Conservation (phyloP, 371 early-diverging fungal genomes). For the Blakeslea trispora region DNA sequence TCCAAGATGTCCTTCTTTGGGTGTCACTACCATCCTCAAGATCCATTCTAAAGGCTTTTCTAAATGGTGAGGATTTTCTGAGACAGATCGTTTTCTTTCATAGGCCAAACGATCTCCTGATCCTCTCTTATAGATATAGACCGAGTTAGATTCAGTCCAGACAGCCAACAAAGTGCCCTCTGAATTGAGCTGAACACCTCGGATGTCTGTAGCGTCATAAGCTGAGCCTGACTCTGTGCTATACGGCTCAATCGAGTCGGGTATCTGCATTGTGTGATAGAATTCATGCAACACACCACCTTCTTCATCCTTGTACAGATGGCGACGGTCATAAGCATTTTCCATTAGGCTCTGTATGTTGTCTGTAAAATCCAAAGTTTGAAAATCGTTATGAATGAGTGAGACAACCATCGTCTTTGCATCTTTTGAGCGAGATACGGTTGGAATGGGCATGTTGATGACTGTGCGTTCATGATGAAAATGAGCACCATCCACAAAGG, state of each 20-base stretch:
- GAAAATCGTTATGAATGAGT: slow-evolving; percentile 27
- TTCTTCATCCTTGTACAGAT: slow-evolving; percentile 26
- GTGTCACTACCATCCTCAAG: slow-evolving; percentile 27
- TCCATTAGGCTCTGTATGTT: slow-evolving; percentile 23
- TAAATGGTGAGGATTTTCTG: slow-evolving; percentile 19
- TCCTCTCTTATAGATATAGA: slow-evolving; percentile 42
- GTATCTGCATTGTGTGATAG: slow-evolving; percentile 24
- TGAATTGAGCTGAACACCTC: slow-evolving; percentile 32
- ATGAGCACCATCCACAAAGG: slow-evolving; percentile 42
- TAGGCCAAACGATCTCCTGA: slow-evolving; percentile 8
- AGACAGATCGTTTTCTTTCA: neutral
- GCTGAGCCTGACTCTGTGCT: neutral
- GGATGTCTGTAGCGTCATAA: slow-evolving; percentile 25
- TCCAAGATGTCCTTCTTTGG: slow-evolving; percentile 21
- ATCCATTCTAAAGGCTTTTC: slow-evolving; percentile 21
- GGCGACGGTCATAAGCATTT: slow-evolving; percentile 10
- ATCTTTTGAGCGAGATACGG: slow-evolving; percentile 32
- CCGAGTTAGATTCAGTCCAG: slow-evolving; percentile 40
- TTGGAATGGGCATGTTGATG: slow-evolving; percentile 30
- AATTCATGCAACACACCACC: slow-evolving; percentile 21
- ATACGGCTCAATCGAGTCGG: slow-evolving; percentile 9
- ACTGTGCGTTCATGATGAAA: slow-evolving; percentile 40
- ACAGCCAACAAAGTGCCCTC: slow-evolving; percentile 38
- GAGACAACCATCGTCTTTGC: slow-evolving; percentile 36
- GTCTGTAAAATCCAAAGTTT: slow-evolving; percentile 40